Evolutionary conservation across 805 yeast genomes (phyloP), one percentile per base, ranked within the genome.

Genomic region (Metschnikowia lunata): DNA sequence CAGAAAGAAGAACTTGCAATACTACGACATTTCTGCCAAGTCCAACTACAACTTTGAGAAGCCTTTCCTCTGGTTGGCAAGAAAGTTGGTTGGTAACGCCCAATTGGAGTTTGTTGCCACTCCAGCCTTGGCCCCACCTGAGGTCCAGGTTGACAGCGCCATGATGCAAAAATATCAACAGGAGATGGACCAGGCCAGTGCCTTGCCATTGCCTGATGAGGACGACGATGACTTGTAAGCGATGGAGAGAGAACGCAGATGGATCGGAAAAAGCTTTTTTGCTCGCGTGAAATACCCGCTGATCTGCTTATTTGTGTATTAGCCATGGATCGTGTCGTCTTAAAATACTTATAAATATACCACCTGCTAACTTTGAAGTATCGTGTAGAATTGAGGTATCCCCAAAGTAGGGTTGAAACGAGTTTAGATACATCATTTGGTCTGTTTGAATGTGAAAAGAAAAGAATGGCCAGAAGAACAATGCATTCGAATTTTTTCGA

Each of bases 71-170:
- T 93, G 99, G 99, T 87, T 93, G 65, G 99, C 99, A 43, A 88
- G 99, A 83, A 93, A 93, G 78, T 82, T 93, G 63, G 96, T 88
- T 58, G 99, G 98, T 74, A 88, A 91, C 82, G 91, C 97, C 53
- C 89, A 86, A 73, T 83, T 93, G 65, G 99, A 93, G 78, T 93
- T 93, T 65, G 99, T 95, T 62, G 98, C 95, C 61, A 87, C 98
- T 52, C 99, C 99, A 60, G 99, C 99, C 57, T 83, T 93, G 74
- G 97, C 97, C 66, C 99, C 99, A 62, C 98, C 99, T 66, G 99
- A 93, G 81, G 98, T 91, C 60, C 85, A 83, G 68, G 97, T 93
- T 63, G 99, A 93, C 67, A 88, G 87, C 60, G 93, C 85, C 63
- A 82, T 93, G 76, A 88, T 93, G 97, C 85, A 82, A 77, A 90